Percentiles rank a stretch among this genome's conserved stretches.
phyloP scores from a whole-genome alignment of 192 early-diverging fungal species.

The Mortierella claussenii region DNA sequence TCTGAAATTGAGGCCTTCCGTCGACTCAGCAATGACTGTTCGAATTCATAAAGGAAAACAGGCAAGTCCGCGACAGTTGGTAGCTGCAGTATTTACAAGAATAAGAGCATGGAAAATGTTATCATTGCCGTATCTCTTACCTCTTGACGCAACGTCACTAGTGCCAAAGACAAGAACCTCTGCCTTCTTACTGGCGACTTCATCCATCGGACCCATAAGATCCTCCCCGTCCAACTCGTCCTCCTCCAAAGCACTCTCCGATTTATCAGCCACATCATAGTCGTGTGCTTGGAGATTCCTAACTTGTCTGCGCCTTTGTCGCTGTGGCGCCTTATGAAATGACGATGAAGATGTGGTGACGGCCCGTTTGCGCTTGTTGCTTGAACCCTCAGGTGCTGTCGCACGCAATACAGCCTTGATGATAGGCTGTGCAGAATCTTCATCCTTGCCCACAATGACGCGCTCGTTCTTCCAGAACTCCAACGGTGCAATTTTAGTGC shows the following conservation, averaged over 20 bases:
- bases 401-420: constrained; percentile 38
- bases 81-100: too few species aligned
- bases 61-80: too few species aligned
- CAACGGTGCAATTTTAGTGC: constrained; percentile 26
- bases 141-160: neutral
- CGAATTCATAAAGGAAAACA: neutral
- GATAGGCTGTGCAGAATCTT: neutral
- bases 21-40: constrained; percentile 21
- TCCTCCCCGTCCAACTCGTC: neutral
- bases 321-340: too few species aligned
- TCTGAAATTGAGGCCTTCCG: neutral
- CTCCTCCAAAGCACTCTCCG: neutral
- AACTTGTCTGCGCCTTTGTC: neutral
- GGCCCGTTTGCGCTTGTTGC: constrained; percentile 5
- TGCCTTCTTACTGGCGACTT: constrained; percentile 1
- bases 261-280: neutral
- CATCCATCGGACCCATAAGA: neutral
- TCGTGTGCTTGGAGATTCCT: too few species aligned
- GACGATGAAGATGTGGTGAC: too few species aligned
- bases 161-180: constrained; percentile 13
- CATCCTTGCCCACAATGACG: constrained; percentile 4
- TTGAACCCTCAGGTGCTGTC: too few species aligned
- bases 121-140: neutral
- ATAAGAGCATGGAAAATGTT: neutral
- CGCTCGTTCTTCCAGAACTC: constrained; percentile 47